Percentiles rank a stretch among this genome's conserved stretches.
Evolutionary conservation across 768 basidiomycete genomes (phyloP).

Genomic region (Holtermannia corniformis): DNA sequence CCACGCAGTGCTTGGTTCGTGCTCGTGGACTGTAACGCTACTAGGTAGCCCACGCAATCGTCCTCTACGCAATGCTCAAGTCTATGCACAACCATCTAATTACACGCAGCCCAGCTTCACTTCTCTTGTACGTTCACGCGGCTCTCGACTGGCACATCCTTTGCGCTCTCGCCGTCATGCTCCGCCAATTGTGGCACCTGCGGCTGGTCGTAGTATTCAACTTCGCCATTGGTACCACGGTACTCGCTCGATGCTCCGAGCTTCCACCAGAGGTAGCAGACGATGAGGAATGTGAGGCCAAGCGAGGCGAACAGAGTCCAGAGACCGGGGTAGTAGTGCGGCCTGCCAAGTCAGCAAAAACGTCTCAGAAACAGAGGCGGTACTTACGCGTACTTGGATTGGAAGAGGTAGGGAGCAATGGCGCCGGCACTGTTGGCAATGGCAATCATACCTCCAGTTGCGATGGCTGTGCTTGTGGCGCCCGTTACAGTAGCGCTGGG

Average conservation of each 20-base stretch:
- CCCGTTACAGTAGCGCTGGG: conserved; percentile 25
- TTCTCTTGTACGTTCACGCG: not conserved
- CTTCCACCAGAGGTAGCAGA: conserved; percentile 24
- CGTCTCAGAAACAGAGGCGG: not conserved
- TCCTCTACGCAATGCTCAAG: no score
- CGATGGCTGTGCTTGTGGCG: conserved; percentile 29
- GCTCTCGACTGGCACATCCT: not conserved
- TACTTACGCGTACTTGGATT: conserved; percentile 16
- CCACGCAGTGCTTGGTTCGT: no score
- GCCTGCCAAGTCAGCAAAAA: not conserved
- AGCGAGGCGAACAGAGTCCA: conserved; percentile 34
- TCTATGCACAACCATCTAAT: no score
- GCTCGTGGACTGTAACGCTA: no score
- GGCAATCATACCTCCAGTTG: conserved; percentile 25
- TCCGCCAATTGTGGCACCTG: not conserved
- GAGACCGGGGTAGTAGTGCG: conserved; percentile 24
- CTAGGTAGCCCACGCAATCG: no score
- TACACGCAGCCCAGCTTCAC: no score
- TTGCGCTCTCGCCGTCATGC: not conserved
- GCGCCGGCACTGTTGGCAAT: conserved; percentile 29
- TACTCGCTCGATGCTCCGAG: conserved; percentile 27
- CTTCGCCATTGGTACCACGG: conserved; percentile 1
- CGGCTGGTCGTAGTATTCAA: not conserved
- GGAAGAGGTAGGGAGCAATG: conserved; percentile 30
- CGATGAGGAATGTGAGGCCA: conserved; percentile 11